Evolutionary conservation across 768 basidiomycete species (phyloP).

Genomic region (Suillus weaverae): DNA sequence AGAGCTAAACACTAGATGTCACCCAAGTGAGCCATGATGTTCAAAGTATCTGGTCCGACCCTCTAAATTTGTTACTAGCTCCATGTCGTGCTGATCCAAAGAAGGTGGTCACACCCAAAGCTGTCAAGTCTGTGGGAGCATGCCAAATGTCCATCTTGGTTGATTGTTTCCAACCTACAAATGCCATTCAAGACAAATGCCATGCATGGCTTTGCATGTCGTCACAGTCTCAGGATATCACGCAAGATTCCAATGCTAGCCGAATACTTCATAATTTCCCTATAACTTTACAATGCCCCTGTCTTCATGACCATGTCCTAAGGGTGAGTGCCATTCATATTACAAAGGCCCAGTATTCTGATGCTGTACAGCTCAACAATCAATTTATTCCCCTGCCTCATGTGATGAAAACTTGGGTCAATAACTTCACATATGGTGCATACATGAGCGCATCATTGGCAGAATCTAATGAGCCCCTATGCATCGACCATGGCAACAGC

Average conservation of each 20-base stretch:
- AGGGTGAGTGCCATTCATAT: neutral
- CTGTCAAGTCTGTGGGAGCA: neutral
- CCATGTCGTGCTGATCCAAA: neutral
- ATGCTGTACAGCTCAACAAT: neutral
- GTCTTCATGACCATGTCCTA: neutral
- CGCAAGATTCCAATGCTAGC: neutral
- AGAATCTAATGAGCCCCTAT: neutral
- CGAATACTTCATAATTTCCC: neutral
- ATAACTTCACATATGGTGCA: neutral
- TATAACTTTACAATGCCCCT: neutral
- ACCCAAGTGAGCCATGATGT: slow-evolving; percentile 19
- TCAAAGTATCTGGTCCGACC: neutral
- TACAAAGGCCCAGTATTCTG: neutral
- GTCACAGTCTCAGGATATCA: neutral
- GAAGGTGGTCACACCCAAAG: neutral
- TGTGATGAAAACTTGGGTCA: neutral
- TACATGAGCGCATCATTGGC: neutral
- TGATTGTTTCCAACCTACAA: neutral
- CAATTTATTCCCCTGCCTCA: neutral
- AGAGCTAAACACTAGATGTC: neutral
- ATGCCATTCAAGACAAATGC: neutral
- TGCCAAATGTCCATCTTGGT: neutral
- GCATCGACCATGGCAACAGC: neutral
- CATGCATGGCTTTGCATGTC: neutral
- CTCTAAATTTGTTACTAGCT: neutral